These are phyloP conservation scores for Spergularia azorica DNA, from an alignment of 179 eudicot genomes.

Conservation along the genomic window DNA sequence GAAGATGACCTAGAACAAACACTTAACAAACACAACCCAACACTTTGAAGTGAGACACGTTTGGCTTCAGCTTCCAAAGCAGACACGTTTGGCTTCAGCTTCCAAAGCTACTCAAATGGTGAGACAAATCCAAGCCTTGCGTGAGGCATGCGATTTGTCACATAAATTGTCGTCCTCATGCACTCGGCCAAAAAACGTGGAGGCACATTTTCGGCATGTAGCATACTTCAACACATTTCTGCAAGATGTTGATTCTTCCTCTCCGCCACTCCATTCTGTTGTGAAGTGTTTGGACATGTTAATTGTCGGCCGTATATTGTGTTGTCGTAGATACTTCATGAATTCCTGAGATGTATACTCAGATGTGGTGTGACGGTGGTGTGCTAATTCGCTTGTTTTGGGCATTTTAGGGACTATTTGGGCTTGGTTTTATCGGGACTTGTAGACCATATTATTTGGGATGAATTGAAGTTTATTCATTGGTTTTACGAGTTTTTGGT, in stretches of 20 bases:
- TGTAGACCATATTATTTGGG: too few species aligned
- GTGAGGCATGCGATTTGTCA: neutral
- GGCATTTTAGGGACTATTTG: too few species aligned
- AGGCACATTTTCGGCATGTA: slow-evolving; percentile 2
- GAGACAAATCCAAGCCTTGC: neutral
- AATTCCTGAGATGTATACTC: neutral
- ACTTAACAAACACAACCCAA: neutral
- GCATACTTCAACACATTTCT: slow-evolving; percentile 4
- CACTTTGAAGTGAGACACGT: neutral
- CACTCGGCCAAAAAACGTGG: slow-evolving; percentile 5
- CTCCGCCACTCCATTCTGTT: neutral
- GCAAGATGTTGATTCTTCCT: slow-evolving; percentile 10
- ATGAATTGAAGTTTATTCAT: too few species aligned
- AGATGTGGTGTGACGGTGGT: too few species aligned
- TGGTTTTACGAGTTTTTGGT: too few species aligned
- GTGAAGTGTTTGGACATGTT: neutral
- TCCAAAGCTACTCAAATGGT: neutral
- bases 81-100: too few species aligned
- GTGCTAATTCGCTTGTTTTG: too few species aligned
- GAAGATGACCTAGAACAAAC: neutral
- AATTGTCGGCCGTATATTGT: neutral
- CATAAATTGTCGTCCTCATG: neutral
- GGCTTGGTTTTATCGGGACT: too few species aligned
- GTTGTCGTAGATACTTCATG: neutral
- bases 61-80: neutral